phyloP scores from a whole-genome alignment of 2,329 filamentous ascomycete species.

The Ophiostoma populinum region DNA sequence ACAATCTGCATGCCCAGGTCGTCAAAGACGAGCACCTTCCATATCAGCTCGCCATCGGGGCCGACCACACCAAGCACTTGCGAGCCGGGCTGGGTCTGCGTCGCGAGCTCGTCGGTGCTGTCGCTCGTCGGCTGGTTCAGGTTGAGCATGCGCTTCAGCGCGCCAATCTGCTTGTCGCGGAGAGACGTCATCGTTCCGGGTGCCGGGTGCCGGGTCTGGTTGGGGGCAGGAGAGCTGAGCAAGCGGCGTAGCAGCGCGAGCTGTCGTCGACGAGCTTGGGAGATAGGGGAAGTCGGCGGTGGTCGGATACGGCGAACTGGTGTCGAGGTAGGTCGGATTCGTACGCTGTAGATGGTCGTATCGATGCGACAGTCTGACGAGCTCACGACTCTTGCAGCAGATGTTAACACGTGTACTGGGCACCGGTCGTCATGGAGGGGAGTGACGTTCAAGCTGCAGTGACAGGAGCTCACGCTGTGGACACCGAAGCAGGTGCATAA shows the following conservation, averaged over 20 bases:
- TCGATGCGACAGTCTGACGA: not conserved
- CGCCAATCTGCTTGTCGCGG: constrained; percentile 12
- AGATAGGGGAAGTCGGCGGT: no score
- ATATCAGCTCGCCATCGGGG: constrained; percentile 79
- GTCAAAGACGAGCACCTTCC: constrained; percentile 96
- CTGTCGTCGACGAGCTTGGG: no score
- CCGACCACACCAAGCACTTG: constrained; percentile 60
- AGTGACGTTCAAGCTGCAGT: constrained; percentile 1
- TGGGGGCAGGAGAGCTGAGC: no score
- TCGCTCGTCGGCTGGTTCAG: constrained; percentile 56
- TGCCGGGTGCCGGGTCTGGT: no score
- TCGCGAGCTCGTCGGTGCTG: constrained; percentile 34
- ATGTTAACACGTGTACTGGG: not conserved
- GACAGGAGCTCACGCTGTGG: constrained; percentile 2
- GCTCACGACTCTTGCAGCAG: not conserved
- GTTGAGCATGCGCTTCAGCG: constrained; percentile 90
- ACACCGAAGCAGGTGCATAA: constrained; percentile 3
- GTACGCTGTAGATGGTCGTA: no score
- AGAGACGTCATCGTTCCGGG: constrained; percentile 10
- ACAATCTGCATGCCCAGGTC: constrained; percentile 83
- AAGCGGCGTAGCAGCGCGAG: no score
- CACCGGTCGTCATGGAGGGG: not conserved
- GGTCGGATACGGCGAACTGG: no score
- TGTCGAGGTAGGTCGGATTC: no score
- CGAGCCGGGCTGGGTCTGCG: constrained; percentile 30